These are phyloP conservation scores for Theobroma grandiflorum DNA, from an alignment of 441 rosid genomes.

Conservation along the genomic window DNA sequence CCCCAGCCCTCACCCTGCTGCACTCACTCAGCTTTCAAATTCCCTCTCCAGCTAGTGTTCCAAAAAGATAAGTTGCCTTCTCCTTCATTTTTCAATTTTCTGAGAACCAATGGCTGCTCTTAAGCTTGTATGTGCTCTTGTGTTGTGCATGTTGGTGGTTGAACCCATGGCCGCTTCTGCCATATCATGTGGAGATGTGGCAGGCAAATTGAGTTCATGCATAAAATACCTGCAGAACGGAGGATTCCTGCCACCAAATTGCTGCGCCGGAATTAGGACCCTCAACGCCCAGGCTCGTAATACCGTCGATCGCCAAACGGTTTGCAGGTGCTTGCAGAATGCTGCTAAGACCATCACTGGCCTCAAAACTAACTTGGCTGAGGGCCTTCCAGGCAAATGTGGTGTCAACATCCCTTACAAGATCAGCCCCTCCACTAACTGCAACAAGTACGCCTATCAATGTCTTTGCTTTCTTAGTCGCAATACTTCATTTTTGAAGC, in stretches of 20 bases:
- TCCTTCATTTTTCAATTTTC: background rate
- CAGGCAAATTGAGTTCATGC: slow-evolving; percentile 12
- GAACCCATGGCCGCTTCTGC: slow-evolving; percentile 39
- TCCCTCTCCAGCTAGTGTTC: background rate
- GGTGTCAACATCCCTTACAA: slow-evolving; percentile 51
- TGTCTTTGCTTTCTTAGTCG: background rate
- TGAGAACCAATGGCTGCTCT: slow-evolving; percentile 22
- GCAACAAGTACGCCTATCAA: slow-evolving; percentile 35
- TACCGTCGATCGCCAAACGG: slow-evolving; percentile 50
- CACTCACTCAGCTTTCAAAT: slow-evolving; percentile 3
- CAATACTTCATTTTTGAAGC: background rate
- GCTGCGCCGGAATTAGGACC: slow-evolving; percentile 47
- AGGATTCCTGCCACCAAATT: background rate
- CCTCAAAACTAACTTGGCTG: slow-evolving; percentile 29
- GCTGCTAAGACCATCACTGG: slow-evolving; percentile 12
- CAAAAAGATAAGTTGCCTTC: background rate
- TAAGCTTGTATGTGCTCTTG: slow-evolving; percentile 41
- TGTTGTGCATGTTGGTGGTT: slow-evolving; percentile 43
- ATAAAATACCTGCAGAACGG: slow-evolving; percentile 22
- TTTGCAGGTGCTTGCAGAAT: slow-evolving; percentile 52
- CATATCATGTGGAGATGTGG: slow-evolving; percentile 38
- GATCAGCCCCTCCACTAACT: slow-evolving; percentile 55
- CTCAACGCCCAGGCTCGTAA: slow-evolving; percentile 46
- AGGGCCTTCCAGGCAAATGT: slow-evolving; percentile 47
- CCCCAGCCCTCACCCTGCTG: background rate